Conservation (phyloP, 805 yeast species). For the Dipodascus albidus region DNA sequence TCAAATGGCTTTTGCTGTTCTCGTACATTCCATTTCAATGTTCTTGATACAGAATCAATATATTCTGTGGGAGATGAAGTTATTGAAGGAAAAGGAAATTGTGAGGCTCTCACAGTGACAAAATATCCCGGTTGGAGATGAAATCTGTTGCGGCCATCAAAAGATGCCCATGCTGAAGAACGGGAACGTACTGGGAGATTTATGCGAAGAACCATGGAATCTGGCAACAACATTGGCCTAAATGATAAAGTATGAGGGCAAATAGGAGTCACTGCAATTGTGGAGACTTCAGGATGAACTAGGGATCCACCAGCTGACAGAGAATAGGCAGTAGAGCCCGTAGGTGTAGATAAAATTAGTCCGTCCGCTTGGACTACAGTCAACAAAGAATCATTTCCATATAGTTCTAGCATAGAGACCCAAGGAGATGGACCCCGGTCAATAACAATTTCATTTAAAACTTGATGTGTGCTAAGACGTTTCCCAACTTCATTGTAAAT, state of each 20-base stretch:
- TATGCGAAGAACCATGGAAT: constrained; percentile 75
- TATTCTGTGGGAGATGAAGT: constrained; percentile 51
- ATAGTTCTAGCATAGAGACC: constrained; percentile 78
- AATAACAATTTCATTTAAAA: constrained; percentile 78
- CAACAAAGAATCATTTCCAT: constrained; percentile 73
- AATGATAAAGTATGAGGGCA: constrained; percentile 94
- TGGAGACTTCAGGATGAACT: constrained; percentile 89
- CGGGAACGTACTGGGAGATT: constrained; percentile 73
- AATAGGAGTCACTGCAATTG: constrained; percentile 86
- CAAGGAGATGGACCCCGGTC: constrained; percentile 93
- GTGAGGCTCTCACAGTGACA: constrained; percentile 70
- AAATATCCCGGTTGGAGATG: constrained; percentile 75
- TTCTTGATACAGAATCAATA: constrained; percentile 75
- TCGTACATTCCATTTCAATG: constrained; percentile 84
- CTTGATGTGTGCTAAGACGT: constrained; percentile 42
- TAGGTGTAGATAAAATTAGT: constrained; percentile 82
- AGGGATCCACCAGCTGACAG: constrained; percentile 91
- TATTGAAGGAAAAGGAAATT: constrained; percentile 89
- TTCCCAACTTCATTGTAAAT: constrained; percentile 36
- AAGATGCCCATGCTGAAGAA: constrained; percentile 90
- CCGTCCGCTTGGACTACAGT: constrained; percentile 95
- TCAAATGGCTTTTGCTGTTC: constrained; percentile 76
- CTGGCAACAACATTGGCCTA: constrained; percentile 86
- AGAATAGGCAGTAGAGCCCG: constrained; percentile 94
- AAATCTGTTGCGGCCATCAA: constrained; percentile 81